Base-by-base conservation (phyloP, 176 grass and related monocot species). In the Musa itinerans region DNA sequence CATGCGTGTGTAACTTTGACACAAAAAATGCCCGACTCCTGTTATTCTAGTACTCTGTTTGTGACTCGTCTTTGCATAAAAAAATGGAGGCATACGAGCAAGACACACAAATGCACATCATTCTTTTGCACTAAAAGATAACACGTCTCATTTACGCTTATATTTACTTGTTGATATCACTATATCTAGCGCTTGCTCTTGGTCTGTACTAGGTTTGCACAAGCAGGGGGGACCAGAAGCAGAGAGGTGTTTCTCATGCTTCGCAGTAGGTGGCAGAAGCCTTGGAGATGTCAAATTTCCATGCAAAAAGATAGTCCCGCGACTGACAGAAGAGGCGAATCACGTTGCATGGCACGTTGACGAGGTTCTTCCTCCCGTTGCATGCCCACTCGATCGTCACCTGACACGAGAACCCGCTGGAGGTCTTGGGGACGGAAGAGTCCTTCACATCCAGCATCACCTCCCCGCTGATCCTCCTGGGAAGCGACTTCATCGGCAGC, bases 361-460 rank as follows among this genome's bases (percentile, higher is more conserved):
- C 34, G 71, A 78, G 84, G 14, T 76, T 76, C 71, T 81, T 78
- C 84, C 73, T 86, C 65, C 91, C 96, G 78, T 81, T 66, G 75
- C 58, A 24, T 54, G 86, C 89, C 96, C 96, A 99, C 76, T 89
- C 91, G 62, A 99, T 99, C 86, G 59, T 92, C 0, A 83, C 89
- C 72, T 81, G 81, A 88, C 91, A 99, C 24, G 89, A 74, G 85
- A 99, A 92, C 7, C 71, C 79, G 3, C 7, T 63, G 50, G 63
- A 9, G 1, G 72, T 51, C 64, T 86, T 58, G 24, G 86, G 84
- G 72, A 86, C 69, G 11, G 80, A 19, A 10, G 81, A 17, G 19
- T 86, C 83, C 11, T 51, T 54, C 19, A 85, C 78, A 50, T 74
- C 69, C 49, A 99, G 86, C 71, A 83, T 83, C 83, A 99, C 96